These are phyloP conservation scores for Candida mesenterica DNA, from an alignment of 1,139 yeast genomes.

Conservation along the genomic window DNA sequence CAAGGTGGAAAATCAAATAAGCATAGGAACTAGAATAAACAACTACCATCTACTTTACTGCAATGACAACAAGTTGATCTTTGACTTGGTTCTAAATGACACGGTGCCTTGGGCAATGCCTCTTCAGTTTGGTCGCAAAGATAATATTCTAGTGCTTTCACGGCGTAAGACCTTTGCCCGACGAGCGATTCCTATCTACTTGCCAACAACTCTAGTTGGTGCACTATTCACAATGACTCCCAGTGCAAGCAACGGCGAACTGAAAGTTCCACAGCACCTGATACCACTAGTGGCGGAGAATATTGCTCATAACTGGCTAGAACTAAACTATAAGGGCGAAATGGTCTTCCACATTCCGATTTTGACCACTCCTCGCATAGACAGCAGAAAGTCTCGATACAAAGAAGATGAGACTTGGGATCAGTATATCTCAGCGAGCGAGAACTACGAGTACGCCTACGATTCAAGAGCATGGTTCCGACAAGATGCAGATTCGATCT, in stretches of 20 bases:
- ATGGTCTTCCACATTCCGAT: constrained; percentile 30
- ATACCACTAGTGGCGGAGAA: constrained; percentile 32
- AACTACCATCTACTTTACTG: constrained; percentile 29
- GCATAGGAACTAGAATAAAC: constrained; percentile 13
- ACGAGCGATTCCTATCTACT: constrained; percentile 23
- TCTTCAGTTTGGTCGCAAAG: background rate
- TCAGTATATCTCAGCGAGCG: constrained; percentile 19
- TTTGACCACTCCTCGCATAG: constrained; percentile 30
- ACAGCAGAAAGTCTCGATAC: constrained; percentile 19
- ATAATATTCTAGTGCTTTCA: constrained; percentile 15
- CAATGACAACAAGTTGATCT: constrained; percentile 29
- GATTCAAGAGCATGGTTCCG: constrained; percentile 10
- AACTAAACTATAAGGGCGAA: constrained; percentile 20
- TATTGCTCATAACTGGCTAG: constrained; percentile 28
- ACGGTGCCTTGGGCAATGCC: constrained; percentile 14
- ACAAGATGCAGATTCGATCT: constrained; percentile 4
- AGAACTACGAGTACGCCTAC: constrained; percentile 16
- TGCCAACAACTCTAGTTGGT: constrained; percentile 29
- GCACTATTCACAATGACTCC: constrained; percentile 16
- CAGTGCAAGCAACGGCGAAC: background rate
- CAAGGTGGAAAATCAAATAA: constrained; percentile 29
- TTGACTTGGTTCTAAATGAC: constrained; percentile 17
- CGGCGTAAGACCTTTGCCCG: constrained; percentile 25
- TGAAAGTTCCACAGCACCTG: constrained; percentile 3
- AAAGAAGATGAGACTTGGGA: constrained; percentile 17